These are phyloP conservation scores for Ganoderma resinaceum DNA, from an alignment of 1,284 basidiomycete species.

Conservation along the genomic window DNA sequence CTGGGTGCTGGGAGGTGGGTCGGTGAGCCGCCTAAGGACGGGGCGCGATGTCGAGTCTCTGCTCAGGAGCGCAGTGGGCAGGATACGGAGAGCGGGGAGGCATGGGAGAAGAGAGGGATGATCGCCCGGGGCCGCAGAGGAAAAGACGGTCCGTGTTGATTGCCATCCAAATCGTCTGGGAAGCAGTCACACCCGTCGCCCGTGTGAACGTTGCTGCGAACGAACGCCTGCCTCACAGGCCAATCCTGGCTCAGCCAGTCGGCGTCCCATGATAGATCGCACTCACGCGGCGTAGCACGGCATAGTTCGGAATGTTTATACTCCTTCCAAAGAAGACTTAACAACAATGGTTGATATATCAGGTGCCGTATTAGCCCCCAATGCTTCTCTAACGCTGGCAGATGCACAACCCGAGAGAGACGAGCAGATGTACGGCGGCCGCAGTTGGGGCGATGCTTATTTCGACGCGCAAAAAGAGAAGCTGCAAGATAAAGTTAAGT, in stretches of 20 bases:
- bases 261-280: not conserved
- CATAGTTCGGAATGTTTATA: not conserved
- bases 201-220: not conserved
- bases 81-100: not conserved
- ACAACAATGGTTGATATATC: not conserved
- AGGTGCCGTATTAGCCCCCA: no score
- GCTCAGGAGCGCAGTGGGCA: slow-evolving; percentile 3
- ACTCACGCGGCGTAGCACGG: not conserved
- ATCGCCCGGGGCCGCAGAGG: not conserved
- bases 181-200: not conserved
- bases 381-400: not conserved
- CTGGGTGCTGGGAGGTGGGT: not conserved
- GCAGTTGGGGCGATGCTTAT: not conserved
- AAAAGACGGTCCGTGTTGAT: slow-evolving; percentile 2
- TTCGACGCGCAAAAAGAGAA: not conserved
- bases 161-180: not conserved
- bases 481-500: not conserved
- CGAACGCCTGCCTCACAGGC: not conserved
- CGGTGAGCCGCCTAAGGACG: not conserved
- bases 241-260: not conserved
- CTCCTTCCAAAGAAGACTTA: not conserved
- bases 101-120: not conserved
- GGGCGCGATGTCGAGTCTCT: not conserved
- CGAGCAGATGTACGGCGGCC: not conserved
- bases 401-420: not conserved